These are phyloP conservation scores for Cercospora beticola DNA, from an alignment of 2,329 filamentous ascomycete genomes.

Conservation along the genomic window DNA sequence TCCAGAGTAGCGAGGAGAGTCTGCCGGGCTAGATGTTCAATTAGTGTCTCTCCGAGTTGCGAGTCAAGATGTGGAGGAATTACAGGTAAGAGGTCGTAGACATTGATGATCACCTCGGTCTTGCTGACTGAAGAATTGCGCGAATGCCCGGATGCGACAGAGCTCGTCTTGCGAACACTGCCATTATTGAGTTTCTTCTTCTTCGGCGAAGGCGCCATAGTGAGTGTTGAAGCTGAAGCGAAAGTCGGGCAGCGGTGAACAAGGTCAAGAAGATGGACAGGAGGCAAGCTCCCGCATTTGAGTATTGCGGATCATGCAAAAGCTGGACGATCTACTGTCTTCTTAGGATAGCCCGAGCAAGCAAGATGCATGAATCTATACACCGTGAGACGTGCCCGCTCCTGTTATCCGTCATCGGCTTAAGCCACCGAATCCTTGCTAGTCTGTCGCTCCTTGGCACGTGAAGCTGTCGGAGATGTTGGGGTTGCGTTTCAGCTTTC, in stretches of 20 bases:
- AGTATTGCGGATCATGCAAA: constrained; percentile 1
- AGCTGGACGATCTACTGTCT: background rate
- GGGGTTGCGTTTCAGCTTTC: background rate
- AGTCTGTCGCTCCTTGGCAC: background rate
- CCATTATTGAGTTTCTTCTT: background rate
- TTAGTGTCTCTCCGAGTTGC: constrained; percentile 10
- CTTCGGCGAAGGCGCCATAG: constrained; percentile 1
- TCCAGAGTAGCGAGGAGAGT: constrained; percentile 75
- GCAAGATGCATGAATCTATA: background rate
- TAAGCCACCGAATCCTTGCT: background rate
- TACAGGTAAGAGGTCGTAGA: constrained; percentile 42
- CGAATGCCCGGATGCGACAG: background rate
- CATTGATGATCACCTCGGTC: constrained; percentile 40
- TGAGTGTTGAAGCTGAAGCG: background rate
- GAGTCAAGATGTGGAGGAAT: background rate
- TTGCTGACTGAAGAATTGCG: constrained; percentile 28
- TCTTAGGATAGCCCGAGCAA: background rate
- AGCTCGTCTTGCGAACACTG: background rate
- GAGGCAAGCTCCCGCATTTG: constrained; percentile 2
- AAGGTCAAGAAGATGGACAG: background rate
- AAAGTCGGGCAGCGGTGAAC: background rate
- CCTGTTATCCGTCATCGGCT: background rate
- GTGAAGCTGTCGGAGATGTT: background rate
- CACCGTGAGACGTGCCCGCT: constrained; percentile 1
- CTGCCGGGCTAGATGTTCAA: constrained; percentile 60